Evolutionary conservation across 768 basidiomycete species (phyloP).

Genomic region (Auricularia sp.): DNA sequence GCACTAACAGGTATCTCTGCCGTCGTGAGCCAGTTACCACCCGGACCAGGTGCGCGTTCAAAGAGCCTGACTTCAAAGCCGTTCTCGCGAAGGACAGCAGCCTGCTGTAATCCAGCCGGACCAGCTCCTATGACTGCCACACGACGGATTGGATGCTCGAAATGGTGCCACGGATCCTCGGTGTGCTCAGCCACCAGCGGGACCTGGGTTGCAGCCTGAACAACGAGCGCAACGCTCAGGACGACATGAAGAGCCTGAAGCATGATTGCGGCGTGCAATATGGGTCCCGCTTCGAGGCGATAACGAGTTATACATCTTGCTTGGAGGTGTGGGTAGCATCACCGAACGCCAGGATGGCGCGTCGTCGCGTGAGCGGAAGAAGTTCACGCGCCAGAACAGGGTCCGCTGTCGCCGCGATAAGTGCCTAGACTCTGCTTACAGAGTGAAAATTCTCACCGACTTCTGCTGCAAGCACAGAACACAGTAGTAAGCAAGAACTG

Average conservation of each 20-base stretch:
- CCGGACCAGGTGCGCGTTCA: conserved; percentile 30
- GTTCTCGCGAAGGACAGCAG: not conserved
- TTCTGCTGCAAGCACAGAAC: too few relatives aligned
- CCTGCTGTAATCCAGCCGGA: conserved; percentile 9
- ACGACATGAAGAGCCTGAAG: not conserved
- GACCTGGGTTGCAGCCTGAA: not conserved
- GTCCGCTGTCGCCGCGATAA: too few relatives aligned
- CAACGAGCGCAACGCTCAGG: not conserved
- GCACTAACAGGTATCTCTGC: conserved; percentile 28
- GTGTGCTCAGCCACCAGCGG: not conserved
- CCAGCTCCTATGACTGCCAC: conserved; percentile 35
- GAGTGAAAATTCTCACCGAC: too few relatives aligned
- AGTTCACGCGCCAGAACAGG: too few relatives aligned
- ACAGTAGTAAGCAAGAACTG: too few relatives aligned
- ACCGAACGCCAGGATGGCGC: not conserved
- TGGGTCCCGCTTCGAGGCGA: not conserved
- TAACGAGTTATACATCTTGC: not conserved
- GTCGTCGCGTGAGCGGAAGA: not conserved
- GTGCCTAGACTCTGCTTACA: too few relatives aligned
- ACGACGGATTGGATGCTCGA: conserved; percentile 29
- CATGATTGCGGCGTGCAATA: not conserved
- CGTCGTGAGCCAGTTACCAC: conserved; percentile 36
- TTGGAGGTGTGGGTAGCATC: not conserved
- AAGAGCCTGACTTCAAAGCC: conserved; percentile 30
- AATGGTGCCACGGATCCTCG: conserved; percentile 13